Evolutionary conservation across 768 basidiomycete genomes (phyloP).

Genomic region (Mycena rebaudengoi): DNA sequence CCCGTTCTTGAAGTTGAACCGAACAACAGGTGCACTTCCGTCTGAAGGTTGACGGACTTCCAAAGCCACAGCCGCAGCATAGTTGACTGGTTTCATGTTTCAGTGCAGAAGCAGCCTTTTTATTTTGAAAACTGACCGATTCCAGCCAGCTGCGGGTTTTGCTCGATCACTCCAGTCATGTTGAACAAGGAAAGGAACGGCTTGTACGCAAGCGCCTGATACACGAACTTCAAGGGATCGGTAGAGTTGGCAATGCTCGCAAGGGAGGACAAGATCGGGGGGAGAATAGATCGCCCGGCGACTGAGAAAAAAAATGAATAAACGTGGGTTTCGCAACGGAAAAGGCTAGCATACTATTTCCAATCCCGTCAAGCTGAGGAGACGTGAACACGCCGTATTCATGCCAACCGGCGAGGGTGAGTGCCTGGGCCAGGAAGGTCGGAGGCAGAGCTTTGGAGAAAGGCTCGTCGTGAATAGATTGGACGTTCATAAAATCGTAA

Average conservation of each 20-base stretch:
- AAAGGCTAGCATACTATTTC: constrained; percentile 58
- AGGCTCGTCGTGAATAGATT: constrained; percentile 68
- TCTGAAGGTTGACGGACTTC: constrained; percentile 63
- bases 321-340: not conserved
- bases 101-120: no score
- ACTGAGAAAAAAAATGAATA: constrained; percentile 49
- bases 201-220: constrained; percentile 76
- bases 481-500: constrained; percentile 79
- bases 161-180: constrained; percentile 67
- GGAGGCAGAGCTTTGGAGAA: constrained; percentile 58
- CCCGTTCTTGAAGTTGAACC: constrained; percentile 78
- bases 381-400: constrained; percentile 75
- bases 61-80: constrained; percentile 63
- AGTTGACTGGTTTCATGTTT: constrained; percentile 56
- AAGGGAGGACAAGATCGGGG: constrained; percentile 65
- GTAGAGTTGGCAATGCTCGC: constrained; percentile 55
- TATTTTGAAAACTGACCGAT: constrained; percentile 52
- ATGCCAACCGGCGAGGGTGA: constrained; percentile 75
- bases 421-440: constrained; percentile 60
- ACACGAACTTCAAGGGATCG: constrained; percentile 64
- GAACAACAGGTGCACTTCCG: constrained; percentile 58
- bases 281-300: constrained; percentile 70
- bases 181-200: constrained; percentile 83
- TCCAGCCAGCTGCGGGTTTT: constrained; percentile 61
- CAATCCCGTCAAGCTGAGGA: constrained; percentile 60